Base-by-base conservation (phyloP, 805 yeast species). In the Saccharomycopsis olivae region DNA sequence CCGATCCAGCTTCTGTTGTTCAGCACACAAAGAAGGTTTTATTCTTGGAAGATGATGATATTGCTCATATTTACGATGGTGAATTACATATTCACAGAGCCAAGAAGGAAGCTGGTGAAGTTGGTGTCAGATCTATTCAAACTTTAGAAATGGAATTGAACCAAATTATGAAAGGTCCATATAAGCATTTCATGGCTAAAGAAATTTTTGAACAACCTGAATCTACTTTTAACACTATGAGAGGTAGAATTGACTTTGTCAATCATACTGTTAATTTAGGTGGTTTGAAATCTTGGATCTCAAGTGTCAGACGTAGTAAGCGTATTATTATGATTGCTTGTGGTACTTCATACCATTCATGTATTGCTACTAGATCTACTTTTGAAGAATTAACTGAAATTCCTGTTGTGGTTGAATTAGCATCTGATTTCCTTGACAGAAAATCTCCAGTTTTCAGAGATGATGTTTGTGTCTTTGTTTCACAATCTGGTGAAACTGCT, bases 171-270 rank as follows among this genome's bases (percentile, higher is more conserved):
- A 89, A 87, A 68, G 98, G 98, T 54, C 82, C 84, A 48, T 89
- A 82, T 67, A 78, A 75, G 52, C 98, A 92, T 65, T 92, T 89
- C 63, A 92, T 92, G 99, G 94, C 87, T 66, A 92, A 92, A 71
- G 99, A 92, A 67, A 92, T 92, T 52, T 86, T 82, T 57, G 98
- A 92, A 65, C 99, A 92, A 66, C 98, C 98, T 29, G 98, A 92
- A 57, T 88, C 97, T 3, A 82, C 96, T 38, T 82, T 88, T 60
- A 92, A 92, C 68, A 92, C 99, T 38, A 92, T 92, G 98, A 82
- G 98, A 70, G 99, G 99, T 57, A 85, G 99, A 69, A 71, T 92
- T 47, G 97, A 92, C 62, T 92, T 92, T 56, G 87, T 78, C 33
- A 78, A 78, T 58, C 69, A 71, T 52, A 67, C 64, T 32, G 81